Evolutionary conservation across 805 yeast species (phyloP), one percentile per base, ranked within the genome.

Genomic region (Barnettozyma populi): DNA sequence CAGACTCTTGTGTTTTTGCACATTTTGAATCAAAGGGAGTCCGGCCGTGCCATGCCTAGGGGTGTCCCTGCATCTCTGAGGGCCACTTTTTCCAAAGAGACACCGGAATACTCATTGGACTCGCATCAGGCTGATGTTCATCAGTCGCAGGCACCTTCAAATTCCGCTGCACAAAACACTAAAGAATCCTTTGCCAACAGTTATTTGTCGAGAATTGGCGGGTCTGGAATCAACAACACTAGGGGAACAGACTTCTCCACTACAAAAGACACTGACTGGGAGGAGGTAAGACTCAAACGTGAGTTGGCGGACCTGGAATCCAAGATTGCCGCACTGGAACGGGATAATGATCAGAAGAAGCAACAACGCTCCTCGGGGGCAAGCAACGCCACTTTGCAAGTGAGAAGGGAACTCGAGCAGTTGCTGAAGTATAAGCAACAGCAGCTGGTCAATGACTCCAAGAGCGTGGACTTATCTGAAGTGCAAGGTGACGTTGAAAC

Each of bases 41-140:
- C 84, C 49, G 90, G 90, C 36, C 84, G 83, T 58, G 75, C 92
- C 46, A 82, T 94, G 23, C 99, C 99, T 36, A 74, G 94, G 49
- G 84, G 90, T n/a, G 90, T 94, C n/a, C 99, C 99, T 18, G 86
- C 90, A 2, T 81, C 94, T 6, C 71, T 94, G 54, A 76, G 96
- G 39, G 97, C 97, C 14, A 87, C 97, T 0, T 92, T 90, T 65
- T 86, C 87, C 36, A 89, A 89, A 68, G 90, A 86, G 55, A 76
- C 76, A 29, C 94, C 95, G 14, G 82, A 80, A 49, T 89, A 84
- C 61, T 82, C 83, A 56, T 53, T 84, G 31, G 73, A 72, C 25
- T 77, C 86, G 4, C 69, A 69, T 41, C 84, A 80, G 57, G 76
- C 78, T 46, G 45, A 50, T 46, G 23, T 52, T 44, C 51, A 67